Percentiles rank a stretch among this genome's conserved stretches.
phyloP scores from a whole-genome alignment of 345 rosid species.

The Populus deltoides region DNA sequence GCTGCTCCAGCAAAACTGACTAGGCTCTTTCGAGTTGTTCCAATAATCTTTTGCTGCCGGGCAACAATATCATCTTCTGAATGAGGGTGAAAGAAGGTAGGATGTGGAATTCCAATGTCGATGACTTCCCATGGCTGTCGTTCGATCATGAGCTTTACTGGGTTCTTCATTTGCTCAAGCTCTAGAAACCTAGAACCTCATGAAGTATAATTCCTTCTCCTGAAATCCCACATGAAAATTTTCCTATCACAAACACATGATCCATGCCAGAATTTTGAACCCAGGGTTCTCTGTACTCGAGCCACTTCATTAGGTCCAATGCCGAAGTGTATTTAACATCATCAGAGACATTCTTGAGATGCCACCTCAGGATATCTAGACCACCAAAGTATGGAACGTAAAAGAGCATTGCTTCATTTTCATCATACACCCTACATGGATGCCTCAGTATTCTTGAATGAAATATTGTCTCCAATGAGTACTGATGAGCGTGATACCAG shows the following conservation, averaged over 20 bases:
- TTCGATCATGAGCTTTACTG: conserved; percentile 75
- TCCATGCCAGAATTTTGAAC: conserved; percentile 54
- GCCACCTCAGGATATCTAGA: conserved; percentile 80
- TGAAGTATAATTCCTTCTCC: conserved; percentile 44
- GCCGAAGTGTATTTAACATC: conserved; percentile 61
- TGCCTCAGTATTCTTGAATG: conserved; percentile 70
- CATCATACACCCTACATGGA: conserved; percentile 70
- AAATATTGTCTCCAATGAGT: conserved; percentile 71
- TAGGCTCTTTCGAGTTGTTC: conserved; percentile 38
- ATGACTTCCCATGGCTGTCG: conserved; percentile 83
- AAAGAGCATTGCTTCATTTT: conserved; percentile 62
- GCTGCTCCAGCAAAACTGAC: conserved; percentile 71
- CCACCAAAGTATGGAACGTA: conserved; percentile 86
- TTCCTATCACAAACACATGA: conserved; percentile 84
- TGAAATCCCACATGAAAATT: conserved; percentile 82
- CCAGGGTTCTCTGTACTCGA: conserved; percentile 56
- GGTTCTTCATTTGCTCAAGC: conserved; percentile 71
- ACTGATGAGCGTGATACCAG: conserved; percentile 74
- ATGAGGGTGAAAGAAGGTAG: conserved; percentile 75
- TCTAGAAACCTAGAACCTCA: conserved; percentile 78
- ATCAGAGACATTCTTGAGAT: conserved; percentile 71
- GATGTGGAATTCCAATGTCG: conserved; percentile 81
- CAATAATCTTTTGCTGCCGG: conserved; percentile 64
- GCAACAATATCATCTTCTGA: conserved; percentile 53
- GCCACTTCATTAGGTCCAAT: conserved; percentile 67